phyloP scores from a whole-genome alignment of 2,329 filamentous ascomycete genomes.

The Aaosphaeria arxii region DNA sequence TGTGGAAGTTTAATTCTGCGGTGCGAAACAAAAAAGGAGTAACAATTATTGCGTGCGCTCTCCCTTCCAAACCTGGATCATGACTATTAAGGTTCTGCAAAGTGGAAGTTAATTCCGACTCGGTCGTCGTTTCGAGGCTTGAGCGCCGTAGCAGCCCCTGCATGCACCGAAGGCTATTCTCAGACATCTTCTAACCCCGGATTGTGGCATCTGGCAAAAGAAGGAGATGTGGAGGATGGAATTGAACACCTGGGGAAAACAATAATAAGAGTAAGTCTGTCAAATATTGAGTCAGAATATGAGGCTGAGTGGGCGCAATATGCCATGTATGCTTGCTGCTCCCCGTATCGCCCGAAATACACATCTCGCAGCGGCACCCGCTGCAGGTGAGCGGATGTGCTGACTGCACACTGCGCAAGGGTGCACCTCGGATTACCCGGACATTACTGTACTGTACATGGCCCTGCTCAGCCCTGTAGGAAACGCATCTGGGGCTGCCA shows the following conservation, averaged over 20 bases:
- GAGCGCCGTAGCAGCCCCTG: no score
- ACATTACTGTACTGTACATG: constrained; percentile 10
- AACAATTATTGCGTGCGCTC: no score
- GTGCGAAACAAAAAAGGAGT: no score
- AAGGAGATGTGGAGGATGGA: neutral
- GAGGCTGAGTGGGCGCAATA: neutral
- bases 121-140: no score
- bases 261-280: neutral
- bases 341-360: neutral
- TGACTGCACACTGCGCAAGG: constrained; percentile 20
- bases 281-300: neutral
- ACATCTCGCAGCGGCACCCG: neutral
- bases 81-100: no score
- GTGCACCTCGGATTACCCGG: constrained; percentile 8
- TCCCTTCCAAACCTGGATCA: no score
- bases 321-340: neutral
- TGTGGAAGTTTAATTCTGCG: no score
- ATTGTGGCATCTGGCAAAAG: constrained; percentile 1
- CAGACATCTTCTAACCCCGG: neutral
- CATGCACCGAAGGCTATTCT: no score
- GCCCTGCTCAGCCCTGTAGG: constrained; percentile 27
- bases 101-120: no score
- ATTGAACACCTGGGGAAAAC: neutral
- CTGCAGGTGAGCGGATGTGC: constrained; percentile 19
- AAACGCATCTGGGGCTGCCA: neutral